Evolutionary conservation across 495 filamentous ascomycete species (phyloP).

Genomic region (Tuber magnatum): DNA sequence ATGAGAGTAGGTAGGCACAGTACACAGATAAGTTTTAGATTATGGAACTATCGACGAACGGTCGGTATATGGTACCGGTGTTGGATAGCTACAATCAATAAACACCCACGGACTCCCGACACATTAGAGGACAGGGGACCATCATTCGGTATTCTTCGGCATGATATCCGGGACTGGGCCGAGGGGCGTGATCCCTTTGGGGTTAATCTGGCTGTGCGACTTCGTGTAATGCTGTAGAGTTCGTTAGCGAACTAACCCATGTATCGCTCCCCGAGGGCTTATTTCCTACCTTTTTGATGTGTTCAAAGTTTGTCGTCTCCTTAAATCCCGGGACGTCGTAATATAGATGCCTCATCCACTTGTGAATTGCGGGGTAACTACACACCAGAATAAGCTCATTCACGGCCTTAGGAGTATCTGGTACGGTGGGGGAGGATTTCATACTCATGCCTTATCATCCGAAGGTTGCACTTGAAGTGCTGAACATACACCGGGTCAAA

Average conservation of each 20-base stretch:
- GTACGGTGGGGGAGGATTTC: not conserved
- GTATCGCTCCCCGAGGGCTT: conserved; percentile 14
- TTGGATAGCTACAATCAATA: not conserved
- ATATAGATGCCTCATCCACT: conserved; percentile 65
- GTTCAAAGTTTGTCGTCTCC: conserved; percentile 61
- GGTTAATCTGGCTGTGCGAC: conserved; percentile 55
- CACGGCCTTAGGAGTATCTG: not conserved
- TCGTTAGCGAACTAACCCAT: not conserved
- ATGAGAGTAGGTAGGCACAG: not conserved
- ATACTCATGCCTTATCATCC: conserved; percentile 72
- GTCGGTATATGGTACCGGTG: not conserved
- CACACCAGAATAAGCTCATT: conserved; percentile 14
- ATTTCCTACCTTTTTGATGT: conserved; percentile 53
- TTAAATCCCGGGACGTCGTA: conserved; percentile 64
- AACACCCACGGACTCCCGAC: not conserved
- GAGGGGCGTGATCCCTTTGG: conserved; percentile 55
- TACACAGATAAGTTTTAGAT: not conserved
- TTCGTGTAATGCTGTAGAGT: conserved; percentile 47
- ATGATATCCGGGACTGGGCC: conserved; percentile 60
- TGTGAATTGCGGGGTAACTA: conserved; percentile 62
- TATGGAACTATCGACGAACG: not conserved
- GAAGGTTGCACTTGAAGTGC: conserved; percentile 88
- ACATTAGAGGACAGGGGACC: not conserved
- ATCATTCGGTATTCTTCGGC: conserved; percentile 24
- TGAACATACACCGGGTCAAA: conserved; percentile 88